Conservation (phyloP, 257 asterid species). For the Gentiana straminea region DNA sequence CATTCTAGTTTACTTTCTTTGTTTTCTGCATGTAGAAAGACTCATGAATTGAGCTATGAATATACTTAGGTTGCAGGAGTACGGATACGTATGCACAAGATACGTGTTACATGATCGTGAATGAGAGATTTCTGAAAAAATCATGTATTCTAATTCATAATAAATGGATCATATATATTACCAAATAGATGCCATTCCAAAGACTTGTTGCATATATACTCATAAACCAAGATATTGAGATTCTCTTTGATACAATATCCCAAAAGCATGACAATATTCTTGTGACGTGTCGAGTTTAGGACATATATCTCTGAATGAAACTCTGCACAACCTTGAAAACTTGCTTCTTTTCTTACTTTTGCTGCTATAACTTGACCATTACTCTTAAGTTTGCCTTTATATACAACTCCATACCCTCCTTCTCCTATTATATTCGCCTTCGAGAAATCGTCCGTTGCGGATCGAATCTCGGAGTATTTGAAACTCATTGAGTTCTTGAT, state of each 20-base stretch:
- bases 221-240: constrained; percentile 61
- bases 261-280: constrained; percentile 75
- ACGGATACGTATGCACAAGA: too few relatives aligned
- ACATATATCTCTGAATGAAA: constrained; percentile 61
- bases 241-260: constrained; percentile 82
- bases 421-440: constrained; percentile 61
- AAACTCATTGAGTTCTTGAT: constrained; percentile 39
- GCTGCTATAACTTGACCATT: constrained; percentile 76
- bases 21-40: constrained; percentile 33
- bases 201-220: constrained; percentile 67
- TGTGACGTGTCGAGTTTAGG: constrained; percentile 69
- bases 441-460: constrained; percentile 60
- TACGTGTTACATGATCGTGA: too few relatives aligned
- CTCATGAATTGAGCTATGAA: background rate
- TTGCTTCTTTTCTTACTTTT: constrained; percentile 72
- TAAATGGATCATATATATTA: constrained; percentile 4
- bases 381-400: constrained; percentile 47
- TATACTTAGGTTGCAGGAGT: too few relatives aligned
- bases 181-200: constrained; percentile 82
- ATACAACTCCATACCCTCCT: constrained; percentile 79
- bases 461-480: constrained; percentile 59
- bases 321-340: constrained; percentile 60
- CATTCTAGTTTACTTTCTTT: constrained; percentile 42
- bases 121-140: too few relatives aligned
- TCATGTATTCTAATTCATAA: too few relatives aligned